phyloP scores from a whole-genome alignment of 441 rosid genomes.

The Melianthus villosus region DNA sequence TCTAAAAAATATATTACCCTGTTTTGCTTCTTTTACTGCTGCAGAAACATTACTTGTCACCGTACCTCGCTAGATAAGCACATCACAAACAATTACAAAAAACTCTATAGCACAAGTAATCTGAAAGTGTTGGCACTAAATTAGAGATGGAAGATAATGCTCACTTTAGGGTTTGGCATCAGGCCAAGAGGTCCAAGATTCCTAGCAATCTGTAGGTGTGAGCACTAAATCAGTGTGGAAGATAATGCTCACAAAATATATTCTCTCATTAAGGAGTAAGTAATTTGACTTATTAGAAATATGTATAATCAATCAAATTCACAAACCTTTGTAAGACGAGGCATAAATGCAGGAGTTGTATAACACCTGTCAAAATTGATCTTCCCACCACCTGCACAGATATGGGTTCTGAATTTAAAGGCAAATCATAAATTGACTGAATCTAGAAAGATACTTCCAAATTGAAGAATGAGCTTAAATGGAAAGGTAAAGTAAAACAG shows the following conservation, averaged over 20 bases:
- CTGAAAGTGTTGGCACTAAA: not conserved
- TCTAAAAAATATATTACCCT: slow-evolving; percentile 58
- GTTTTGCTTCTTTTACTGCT: slow-evolving; percentile 69
- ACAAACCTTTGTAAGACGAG: slow-evolving; percentile 61
- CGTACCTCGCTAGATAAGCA: slow-evolving; percentile 93
- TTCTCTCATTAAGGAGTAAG: not conserved
- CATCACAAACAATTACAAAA: slow-evolving; percentile 8
- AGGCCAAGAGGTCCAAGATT: slow-evolving; percentile 73
- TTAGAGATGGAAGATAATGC: slow-evolving; percentile 12
- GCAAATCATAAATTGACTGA: not conserved
- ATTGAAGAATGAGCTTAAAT: not conserved
- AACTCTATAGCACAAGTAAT: slow-evolving; percentile 1
- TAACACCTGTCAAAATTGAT: slow-evolving; percentile 68
- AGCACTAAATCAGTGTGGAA: too few relatives aligned
- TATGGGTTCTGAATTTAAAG: slow-evolving; percentile 3
- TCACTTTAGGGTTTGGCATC: slow-evolving; percentile 83
- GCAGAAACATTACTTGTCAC: slow-evolving; percentile 56
- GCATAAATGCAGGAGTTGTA: slow-evolving; percentile 61
- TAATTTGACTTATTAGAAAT: slow-evolving; percentile 1
- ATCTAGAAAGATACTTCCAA: not conserved
- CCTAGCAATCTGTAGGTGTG: slow-evolving; percentile 63
- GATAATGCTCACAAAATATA: not conserved
- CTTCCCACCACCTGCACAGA: slow-evolving; percentile 58
- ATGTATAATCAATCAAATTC: slow-evolving; percentile 5
- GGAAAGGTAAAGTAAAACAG: not conserved